These are phyloP conservation scores for Leishmania gerbilli DNA, from an alignment of 208 protist species.

Conservation along the genomic window DNA sequence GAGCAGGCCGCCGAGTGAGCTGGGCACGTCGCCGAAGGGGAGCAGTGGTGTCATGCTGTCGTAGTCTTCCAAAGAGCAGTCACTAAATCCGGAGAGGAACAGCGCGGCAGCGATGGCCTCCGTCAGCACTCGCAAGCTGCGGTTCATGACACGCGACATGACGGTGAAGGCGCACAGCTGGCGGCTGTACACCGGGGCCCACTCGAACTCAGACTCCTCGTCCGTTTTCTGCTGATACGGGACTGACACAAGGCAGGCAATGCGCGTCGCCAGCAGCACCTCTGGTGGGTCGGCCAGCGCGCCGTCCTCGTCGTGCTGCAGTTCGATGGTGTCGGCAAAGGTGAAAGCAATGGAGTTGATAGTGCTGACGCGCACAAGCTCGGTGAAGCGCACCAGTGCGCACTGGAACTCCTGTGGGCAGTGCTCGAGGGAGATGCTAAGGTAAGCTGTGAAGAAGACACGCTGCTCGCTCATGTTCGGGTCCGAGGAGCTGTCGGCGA, in stretches of 20 bases:
- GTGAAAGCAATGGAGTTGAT: constrained; percentile 54
- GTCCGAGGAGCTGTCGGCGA: constrained; percentile 9
- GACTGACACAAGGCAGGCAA: constrained; percentile 70
- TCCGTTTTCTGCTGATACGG: constrained; percentile 51
- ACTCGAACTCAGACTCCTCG: constrained; percentile 52
- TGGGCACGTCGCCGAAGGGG: constrained; percentile 73
- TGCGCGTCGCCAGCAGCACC: constrained; percentile 76
- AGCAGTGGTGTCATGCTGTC: constrained; percentile 50
- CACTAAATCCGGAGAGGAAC: constrained; percentile 66
- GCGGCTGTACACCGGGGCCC: constrained; percentile 87
- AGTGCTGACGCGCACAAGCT: constrained; percentile 68
- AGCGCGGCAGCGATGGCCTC: constrained; percentile 79
- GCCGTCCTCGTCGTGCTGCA: constrained; percentile 6
- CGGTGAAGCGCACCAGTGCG: constrained; percentile 70
- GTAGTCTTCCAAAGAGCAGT: constrained; percentile 64
- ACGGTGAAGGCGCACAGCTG: constrained; percentile 85
- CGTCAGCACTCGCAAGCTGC: constrained; percentile 76
- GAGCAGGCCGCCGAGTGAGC: constrained; percentile 77
- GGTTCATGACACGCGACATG: constrained; percentile 77
- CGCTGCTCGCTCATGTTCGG: constrained; percentile 14
- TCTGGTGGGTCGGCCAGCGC: constrained; percentile 32
- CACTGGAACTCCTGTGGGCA: constrained; percentile 68
- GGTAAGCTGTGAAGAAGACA: constrained; percentile 49
- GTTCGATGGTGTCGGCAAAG: constrained; percentile 34
- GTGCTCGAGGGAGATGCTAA: constrained; percentile 51